Evolutionary conservation across 352 stramenopile genomes (phyloP), one percentile per base, ranked within the genome.

Genomic region (Globisporangium camurandrum): DNA sequence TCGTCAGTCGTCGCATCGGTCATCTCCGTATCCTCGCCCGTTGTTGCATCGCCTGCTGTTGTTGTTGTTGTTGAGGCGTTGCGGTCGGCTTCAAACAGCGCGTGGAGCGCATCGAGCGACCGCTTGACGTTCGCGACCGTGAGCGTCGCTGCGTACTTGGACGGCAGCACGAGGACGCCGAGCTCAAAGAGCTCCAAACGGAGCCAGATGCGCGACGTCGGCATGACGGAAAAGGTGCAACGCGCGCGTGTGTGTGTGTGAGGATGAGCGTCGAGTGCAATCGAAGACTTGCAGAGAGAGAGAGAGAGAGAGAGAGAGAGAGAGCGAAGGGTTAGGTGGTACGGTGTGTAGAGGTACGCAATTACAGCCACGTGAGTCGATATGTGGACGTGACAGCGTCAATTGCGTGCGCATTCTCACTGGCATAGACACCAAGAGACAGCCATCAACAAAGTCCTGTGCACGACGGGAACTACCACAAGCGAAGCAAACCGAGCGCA

Each of bases 101-200:
- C 48, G 48, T 88, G 76, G 16, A 92, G 54, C 8, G 71, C 66
- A 33, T 85, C 67, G 27, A 90, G 61, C 34, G 69, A 77, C 36
- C 67, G 66, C 54, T 73, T 76, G 20, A 87, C 73, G 43, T 86
- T 85, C 23, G 57, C 48, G 33, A 88, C 47, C 17, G 78, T 89
- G 17, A 90, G 59, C 27, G 74, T 79, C 7, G 67, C 57, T 17
- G 76, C 61, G 54, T 82, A 72, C 44, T 86, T 86, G 57, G 77
- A 87, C 36, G 79, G 78, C 47, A 93, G 57, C 46, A 77, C 70
- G 53, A 93, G 49, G 20, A 89, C 51, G 22, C 80, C 80, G n/a
- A 88, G 67, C 71, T 93, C 82, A 54, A 93, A 90, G 44, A 93
- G 76, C 67, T 93, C 82, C 23, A 93, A 57, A 39, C 82, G 82